These are phyloP conservation scores for Crepidotus variabilis DNA, from an alignment of 768 basidiomycete species.

Conservation along the genomic window DNA sequence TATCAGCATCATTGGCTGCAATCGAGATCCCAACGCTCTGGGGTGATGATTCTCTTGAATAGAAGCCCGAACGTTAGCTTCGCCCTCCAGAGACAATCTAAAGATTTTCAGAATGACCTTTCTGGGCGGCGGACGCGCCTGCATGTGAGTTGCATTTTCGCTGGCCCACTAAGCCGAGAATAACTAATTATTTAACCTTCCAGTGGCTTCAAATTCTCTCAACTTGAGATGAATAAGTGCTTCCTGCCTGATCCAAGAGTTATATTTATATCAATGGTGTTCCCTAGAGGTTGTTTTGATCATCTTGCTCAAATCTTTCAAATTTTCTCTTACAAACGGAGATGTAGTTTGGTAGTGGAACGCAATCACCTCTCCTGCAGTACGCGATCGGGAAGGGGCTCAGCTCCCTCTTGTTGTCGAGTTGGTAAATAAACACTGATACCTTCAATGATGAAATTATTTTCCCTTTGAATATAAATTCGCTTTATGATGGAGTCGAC, in stretches of 20 bases:
- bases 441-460: too few species aligned
- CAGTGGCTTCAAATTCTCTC: conserved; percentile 52
- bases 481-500: too few species aligned
- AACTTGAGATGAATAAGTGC: conserved; percentile 48
- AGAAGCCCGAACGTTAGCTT: conserved; percentile 49
- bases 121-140: conserved; percentile 39
- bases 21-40: conserved; percentile 38
- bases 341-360: conserved; percentile 23
- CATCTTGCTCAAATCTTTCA: conserved; percentile 18
- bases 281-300: conserved; percentile 20
- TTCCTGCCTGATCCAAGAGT: not conserved
- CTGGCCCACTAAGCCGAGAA: not conserved
- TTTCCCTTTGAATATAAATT: too few species aligned
- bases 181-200: not conserved
- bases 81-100: conserved; percentile 23
- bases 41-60: conserved; percentile 42
- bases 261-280: not conserved
- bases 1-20: conserved; percentile 33
- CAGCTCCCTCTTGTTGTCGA: conserved; percentile 20
- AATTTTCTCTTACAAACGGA: conserved; percentile 16
- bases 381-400: conserved; percentile 5
- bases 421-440: not conserved
- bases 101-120: conserved; percentile 36
- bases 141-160: conserved; percentile 33
- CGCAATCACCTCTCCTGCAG: conserved; percentile 15